These are phyloP conservation scores for Scedosporium aurantiacum DNA, from an alignment of 2,329 filamentous ascomycete genomes.

Conservation along the genomic window DNA sequence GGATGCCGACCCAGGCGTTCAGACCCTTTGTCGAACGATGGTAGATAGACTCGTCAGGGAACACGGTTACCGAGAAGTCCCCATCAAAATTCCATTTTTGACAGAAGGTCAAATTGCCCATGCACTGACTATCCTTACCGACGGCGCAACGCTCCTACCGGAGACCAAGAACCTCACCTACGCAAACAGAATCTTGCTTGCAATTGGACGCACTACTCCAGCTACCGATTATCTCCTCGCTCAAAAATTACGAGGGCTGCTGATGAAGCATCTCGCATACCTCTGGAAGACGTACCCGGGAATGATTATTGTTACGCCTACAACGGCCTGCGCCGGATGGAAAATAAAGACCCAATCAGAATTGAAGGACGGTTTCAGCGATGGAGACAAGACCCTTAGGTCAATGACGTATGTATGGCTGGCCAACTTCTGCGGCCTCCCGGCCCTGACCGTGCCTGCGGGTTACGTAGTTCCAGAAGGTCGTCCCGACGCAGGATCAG, in stretches of 20 bases:
- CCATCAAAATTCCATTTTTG: conserved; percentile 47
- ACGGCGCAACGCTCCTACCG: conserved; percentile 37
- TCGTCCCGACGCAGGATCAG: conserved; percentile 16
- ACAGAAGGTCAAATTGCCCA: conserved; percentile 60
- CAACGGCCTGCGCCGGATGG: conserved; percentile 40
- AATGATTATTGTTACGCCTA: conserved; percentile 61
- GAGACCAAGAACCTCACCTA: conserved; percentile 41
- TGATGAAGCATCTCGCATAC: conserved; percentile 61
- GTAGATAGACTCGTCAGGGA: conserved; percentile 42
- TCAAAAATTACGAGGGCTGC: conserved; percentile 55
- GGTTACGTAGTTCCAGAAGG: conserved; percentile 31
- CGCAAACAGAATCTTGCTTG: conserved; percentile 55
- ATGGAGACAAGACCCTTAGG: conserved; percentile 33
- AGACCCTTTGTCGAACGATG: conserved; percentile 27
- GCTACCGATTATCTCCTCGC: conserved; percentile 57
- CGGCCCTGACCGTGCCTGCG: conserved; percentile 32
- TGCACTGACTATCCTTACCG: conserved; percentile 61
- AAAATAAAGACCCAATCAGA: conserved; percentile 26
- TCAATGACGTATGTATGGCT: conserved; percentile 41
- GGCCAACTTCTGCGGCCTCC: conserved; percentile 38
- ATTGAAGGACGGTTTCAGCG: conserved; percentile 29
- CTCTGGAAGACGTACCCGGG: conserved; percentile 56
- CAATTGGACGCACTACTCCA: conserved; percentile 49
- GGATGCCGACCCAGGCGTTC: conserved; percentile 28
- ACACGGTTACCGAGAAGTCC: conserved; percentile 40